Evolutionary conservation across 1,284 basidiomycete genomes (phyloP).

Genomic region (Golubevia pallescens): DNA sequence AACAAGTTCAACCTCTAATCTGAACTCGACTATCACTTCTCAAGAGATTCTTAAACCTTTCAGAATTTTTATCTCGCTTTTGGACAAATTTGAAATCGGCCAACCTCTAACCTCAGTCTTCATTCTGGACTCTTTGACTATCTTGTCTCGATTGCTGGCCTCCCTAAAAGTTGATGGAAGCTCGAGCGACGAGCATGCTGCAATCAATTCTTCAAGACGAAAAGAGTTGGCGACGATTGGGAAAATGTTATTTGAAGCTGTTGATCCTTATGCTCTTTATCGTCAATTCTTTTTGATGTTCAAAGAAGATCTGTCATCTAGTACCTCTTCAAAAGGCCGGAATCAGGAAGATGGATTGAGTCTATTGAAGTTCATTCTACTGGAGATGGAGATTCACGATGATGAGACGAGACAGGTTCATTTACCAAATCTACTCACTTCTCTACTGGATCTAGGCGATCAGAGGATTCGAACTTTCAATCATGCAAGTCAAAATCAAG

Average conservation of each 20-base stretch:
- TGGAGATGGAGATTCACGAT: slow-evolving; percentile 46
- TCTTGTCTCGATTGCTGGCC: slow-evolving; percentile 64
- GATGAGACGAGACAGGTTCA: slow-evolving; percentile 50
- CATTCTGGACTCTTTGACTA: slow-evolving; percentile 79
- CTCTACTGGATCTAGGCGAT: no score
- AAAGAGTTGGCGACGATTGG: slow-evolving; percentile 80
- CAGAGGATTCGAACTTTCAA: no score
- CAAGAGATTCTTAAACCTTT: slow-evolving; percentile 70
- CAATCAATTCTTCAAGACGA: no score
- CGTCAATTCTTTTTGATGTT: slow-evolving; percentile 72
- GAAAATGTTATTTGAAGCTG: slow-evolving; percentile 86
- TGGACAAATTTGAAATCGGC: slow-evolving; percentile 98
- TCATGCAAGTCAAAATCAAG: no score
- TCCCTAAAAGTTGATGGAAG: background rate
- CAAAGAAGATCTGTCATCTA: slow-evolving; percentile 17
- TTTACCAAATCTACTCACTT: slow-evolving; percentile 22
- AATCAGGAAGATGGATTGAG: slow-evolving; percentile 53
- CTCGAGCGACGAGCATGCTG: background rate
- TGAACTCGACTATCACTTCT: background rate
- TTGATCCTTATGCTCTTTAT: slow-evolving; percentile 89
- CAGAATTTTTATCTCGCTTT: slow-evolving; percentile 90
- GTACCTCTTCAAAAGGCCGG: no score
- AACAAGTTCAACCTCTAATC: no score
- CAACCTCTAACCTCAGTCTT: slow-evolving; percentile 78
- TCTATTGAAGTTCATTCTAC: slow-evolving; percentile 40